These are phyloP conservation scores for Fusarium sp. DNA, from an alignment of 2,329 filamentous ascomycete genomes.

Conservation along the genomic window DNA sequence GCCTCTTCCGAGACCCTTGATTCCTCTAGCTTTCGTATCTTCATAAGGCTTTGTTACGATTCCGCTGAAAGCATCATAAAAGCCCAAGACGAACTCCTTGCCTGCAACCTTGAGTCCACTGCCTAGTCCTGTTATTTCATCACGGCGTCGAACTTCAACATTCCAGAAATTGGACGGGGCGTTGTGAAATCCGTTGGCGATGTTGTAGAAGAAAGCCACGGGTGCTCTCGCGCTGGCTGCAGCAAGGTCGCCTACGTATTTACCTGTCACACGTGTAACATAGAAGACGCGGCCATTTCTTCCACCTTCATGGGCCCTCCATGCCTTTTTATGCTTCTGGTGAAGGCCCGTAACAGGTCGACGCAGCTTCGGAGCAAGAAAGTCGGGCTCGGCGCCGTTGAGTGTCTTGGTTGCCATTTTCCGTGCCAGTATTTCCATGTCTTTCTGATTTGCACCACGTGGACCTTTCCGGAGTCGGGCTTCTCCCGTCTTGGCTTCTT, in stretches of 20 bases:
- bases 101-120: conserved; percentile 68
- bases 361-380: neutral
- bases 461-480: neutral
- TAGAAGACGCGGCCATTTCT: conserved; percentile 41
- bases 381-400: conserved; percentile 61
- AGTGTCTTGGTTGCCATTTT: conserved; percentile 47
- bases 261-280: conserved; percentile 54
- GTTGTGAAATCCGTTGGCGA: conserved; percentile 79
- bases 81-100: conserved; percentile 69
- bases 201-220: conserved; percentile 72
- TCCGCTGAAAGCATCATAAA: conserved; percentile 75
- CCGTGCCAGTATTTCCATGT: conserved; percentile 44
- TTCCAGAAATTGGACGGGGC: conserved; percentile 72
- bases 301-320: conserved; percentile 41
- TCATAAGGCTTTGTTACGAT: conserved; percentile 70
- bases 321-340: conserved; percentile 36
- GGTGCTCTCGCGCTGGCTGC: conserved; percentile 71
- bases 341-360: conserved; percentile 30
- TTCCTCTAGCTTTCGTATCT: conserved; percentile 70
- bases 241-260: conserved; percentile 67
- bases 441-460: conserved; percentile 27
- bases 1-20: conserved; percentile 69
- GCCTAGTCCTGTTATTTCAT: conserved; percentile 73
- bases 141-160: conserved; percentile 66
- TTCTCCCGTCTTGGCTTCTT: neutral